Evolutionary conservation across 768 basidiomycete genomes (phyloP).

Genomic region (Epithele typhae): DNA sequence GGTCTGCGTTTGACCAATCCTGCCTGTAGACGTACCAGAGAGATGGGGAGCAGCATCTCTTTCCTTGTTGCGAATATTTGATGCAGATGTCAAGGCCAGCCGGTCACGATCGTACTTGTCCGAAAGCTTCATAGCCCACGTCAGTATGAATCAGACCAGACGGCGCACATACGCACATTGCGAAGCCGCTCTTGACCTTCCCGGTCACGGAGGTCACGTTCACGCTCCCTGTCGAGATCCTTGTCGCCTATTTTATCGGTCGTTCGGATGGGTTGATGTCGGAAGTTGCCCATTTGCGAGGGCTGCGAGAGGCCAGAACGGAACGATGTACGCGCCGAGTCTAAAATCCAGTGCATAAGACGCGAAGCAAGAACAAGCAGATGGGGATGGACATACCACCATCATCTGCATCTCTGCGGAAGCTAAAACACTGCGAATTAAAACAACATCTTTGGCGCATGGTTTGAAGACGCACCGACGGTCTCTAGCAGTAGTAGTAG

Average conservation of each 20-base stretch:
- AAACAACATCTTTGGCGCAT: not conserved
- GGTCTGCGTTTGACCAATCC: slow-evolving; percentile 31
- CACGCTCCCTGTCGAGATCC: slow-evolving; percentile 42
- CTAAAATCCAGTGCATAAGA: slow-evolving; percentile 33
- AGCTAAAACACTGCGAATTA: slow-evolving; percentile 39
- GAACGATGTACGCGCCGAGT: slow-evolving; percentile 60
- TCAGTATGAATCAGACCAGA: too few species aligned
- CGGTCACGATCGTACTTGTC: slow-evolving; percentile 87
- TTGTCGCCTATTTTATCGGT: slow-evolving; percentile 46
- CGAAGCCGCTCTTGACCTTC: slow-evolving; percentile 77
- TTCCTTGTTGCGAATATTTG: slow-evolving; percentile 56
- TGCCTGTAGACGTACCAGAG: slow-evolving; percentile 35
- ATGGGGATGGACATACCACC: slow-evolving; percentile 41
- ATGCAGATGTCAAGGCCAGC: slow-evolving; percentile 45
- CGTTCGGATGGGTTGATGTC: slow-evolving; percentile 77
- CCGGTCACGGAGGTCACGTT: slow-evolving; percentile 59
- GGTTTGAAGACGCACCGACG: slow-evolving; percentile 46
- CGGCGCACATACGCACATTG: slow-evolving; percentile 46
- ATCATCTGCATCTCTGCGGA: slow-evolving; percentile 75
- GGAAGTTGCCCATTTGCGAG: slow-evolving; percentile 92
- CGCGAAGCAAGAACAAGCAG: not conserved
- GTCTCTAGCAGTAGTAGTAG: slow-evolving; percentile 54
- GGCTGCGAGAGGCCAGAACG: slow-evolving; percentile 73
- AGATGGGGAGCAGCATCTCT: slow-evolving; percentile 65
- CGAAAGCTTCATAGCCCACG: too few species aligned